Percentiles rank a stretch among this genome's conserved stretches.
Evolutionary conservation across 805 yeast genomes (phyloP).

Genomic region (Teunomyces funiuensis): DNA sequence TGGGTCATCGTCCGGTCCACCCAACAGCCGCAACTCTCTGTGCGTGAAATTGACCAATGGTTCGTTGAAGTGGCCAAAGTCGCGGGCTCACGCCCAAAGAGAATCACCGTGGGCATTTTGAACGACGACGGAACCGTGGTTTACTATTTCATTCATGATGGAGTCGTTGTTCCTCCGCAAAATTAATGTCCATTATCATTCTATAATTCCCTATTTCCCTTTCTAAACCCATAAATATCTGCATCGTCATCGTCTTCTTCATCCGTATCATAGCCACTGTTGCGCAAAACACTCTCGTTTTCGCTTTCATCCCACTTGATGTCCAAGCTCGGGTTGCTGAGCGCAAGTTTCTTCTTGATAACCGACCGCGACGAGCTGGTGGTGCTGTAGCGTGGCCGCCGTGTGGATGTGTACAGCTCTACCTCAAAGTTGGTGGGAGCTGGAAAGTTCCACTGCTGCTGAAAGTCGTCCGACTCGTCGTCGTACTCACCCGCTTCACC

Average conservation of each 20-base stretch:
- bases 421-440: background rate
- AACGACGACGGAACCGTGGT: slow-evolving; percentile 70
- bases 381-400: background rate
- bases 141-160: slow-evolving; percentile 67
- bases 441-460: slow-evolving; percentile 5
- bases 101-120: slow-evolving; percentile 54
- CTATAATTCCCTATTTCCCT: background rate
- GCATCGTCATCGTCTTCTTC: slow-evolving; percentile 9
- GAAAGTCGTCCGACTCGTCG: slow-evolving; percentile 4
- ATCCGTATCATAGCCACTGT: slow-evolving; percentile 12
- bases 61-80: slow-evolving; percentile 30
- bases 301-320: slow-evolving; percentile 2
- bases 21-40: slow-evolving; percentile 27
- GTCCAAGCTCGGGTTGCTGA: slow-evolving; percentile 2
- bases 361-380: slow-evolving; percentile 6
- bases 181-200: slow-evolving; percentile 38
- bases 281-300: slow-evolving; percentile 6
- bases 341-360: slow-evolving; percentile 5
- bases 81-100: slow-evolving; percentile 31
- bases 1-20: slow-evolving; percentile 43
- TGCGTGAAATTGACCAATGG: slow-evolving; percentile 39
- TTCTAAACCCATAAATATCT: slow-evolving; percentile 4
- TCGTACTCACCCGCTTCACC: background rate
- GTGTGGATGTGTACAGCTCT: background rate
- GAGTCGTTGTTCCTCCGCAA: slow-evolving; percentile 62